Base-by-base conservation (phyloP, 306 rosid species). In the Glycine tomentella region DNA sequence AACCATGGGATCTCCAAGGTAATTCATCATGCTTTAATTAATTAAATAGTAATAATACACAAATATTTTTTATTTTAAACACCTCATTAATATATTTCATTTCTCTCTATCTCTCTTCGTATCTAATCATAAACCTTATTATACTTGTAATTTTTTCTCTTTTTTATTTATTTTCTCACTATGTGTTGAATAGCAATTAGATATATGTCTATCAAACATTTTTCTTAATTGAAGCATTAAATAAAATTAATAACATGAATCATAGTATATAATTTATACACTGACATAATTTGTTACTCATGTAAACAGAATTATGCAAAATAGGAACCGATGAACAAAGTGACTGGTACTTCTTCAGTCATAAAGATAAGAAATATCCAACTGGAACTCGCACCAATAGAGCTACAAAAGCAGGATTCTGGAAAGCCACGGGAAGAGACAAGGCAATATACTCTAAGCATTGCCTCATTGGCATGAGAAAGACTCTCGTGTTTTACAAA, bases 1-100 rank as follows among this genome's bases (percentile, higher is more conserved):
- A 94, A 81, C 98, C 97, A 42, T 94, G 98, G 97, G 96, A 94
- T 89, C 94, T 94, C 85, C 90, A 89, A 94, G 98, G 98, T 94
- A 75, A 16, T 17, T 42, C 17, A 15, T 74, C 6, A 38, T 38
- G 9, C 16, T 17, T n/a, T 40, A 44, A 3, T 1, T 51, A 36
- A 2, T 1, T 65, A 25, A 25, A 25, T 1, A 25, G 31, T 25
- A 25, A 25, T 25, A 2, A 25, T 25, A 25, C 31, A 25, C 2
- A 25, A 25, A 25, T 25, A 1, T 25, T 25, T 25, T 25, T 25
- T 25, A 25, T 25, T 25, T 25, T 25, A 25, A 25, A 25, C 2
- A 25, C 1, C 2, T 25, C 31, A 25, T 25, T 2, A 25, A 25
- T 25, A 25, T 25, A 0, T 25, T 25, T 25, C 2, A 25, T 25